These are phyloP conservation scores for Dryadomyces sulphureus DNA, from an alignment of 2,329 filamentous ascomycete genomes.

Conservation along the genomic window DNA sequence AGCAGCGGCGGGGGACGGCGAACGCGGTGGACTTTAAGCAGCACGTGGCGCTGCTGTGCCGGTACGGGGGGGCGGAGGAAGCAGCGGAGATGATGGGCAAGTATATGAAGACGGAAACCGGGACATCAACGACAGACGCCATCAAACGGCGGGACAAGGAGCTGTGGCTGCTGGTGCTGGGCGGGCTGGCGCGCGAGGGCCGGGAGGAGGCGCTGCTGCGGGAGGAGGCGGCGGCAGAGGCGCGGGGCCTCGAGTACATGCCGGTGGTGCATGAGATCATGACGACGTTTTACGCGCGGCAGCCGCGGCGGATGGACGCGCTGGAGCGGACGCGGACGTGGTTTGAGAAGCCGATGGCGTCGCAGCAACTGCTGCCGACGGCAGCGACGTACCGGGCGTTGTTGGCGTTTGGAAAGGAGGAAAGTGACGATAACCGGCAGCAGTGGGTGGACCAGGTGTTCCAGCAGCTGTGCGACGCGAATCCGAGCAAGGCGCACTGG, in stretches of 20 bases:
- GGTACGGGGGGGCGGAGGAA: conserved; percentile 39
- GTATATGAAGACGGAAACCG: conserved; percentile 16
- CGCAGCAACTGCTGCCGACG: conserved; percentile 24
- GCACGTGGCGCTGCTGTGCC: conserved; percentile 35
- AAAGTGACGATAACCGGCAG: conserved; percentile 18
- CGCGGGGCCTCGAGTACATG: conserved; percentile 28
- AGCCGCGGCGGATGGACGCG: background rate
- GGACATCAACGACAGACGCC: conserved; percentile 5
- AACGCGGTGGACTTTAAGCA: conserved; percentile 20
- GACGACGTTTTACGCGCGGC: conserved; percentile 45
- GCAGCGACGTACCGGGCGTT: conserved; percentile 34
- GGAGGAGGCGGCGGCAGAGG: conserved; percentile 23
- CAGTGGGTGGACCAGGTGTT: conserved; percentile 51
- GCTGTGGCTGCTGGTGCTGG: conserved; percentile 36
- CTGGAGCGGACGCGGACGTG: conserved; percentile 50
- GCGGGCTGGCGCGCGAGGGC: conserved; percentile 46
- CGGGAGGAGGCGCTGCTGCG: conserved; percentile 41
- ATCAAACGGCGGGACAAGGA: conserved; percentile 14
- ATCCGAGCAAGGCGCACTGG: conserved; percentile 42
- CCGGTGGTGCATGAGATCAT: conserved; percentile 36
- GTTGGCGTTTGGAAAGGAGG: conserved; percentile 43
- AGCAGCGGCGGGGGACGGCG: conserved; percentile 13
- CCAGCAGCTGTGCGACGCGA: conserved; percentile 28
- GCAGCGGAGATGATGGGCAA: conserved; percentile 29
- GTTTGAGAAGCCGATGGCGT: conserved; percentile 42